These are phyloP conservation scores for Neodidymelliopsis sp. DNA, from an alignment of 2,329 filamentous ascomycete species.

Conservation along the genomic window DNA sequence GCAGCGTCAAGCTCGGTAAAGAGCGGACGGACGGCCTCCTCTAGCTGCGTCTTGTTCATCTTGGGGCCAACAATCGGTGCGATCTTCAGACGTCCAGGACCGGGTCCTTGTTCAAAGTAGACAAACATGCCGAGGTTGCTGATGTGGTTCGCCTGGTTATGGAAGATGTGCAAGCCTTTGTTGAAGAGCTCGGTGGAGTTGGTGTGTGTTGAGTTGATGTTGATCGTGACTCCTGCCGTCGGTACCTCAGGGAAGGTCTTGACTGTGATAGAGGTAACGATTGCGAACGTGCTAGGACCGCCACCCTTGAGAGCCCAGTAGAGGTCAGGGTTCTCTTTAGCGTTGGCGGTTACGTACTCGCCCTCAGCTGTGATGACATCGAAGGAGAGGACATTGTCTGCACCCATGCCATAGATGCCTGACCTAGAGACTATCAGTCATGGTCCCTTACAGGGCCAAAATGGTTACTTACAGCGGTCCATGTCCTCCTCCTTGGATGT, in stretches of 20 bases:
- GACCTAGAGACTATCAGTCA: conserved; percentile 47
- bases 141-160: conserved; percentile 45
- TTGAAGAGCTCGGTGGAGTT: conserved; percentile 39
- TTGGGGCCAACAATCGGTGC: conserved; percentile 45
- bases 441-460: conserved; percentile 50
- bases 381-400: conserved; percentile 36
- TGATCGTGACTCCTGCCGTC: conserved; percentile 42
- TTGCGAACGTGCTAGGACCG: conserved; percentile 42
- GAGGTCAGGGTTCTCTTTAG: conserved; percentile 45
- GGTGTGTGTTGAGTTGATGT: conserved; percentile 48
- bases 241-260: conserved; percentile 45
- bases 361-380: conserved; percentile 51
- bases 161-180: conserved; percentile 43
- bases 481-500: conserved; percentile 54
- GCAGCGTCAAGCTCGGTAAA: conserved; percentile 39
- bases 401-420: conserved; percentile 13
- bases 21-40: conserved; percentile 37
- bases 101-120: conserved; percentile 42
- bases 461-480: conserved; percentile 50
- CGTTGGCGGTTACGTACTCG: conserved; percentile 39
- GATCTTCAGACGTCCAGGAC: conserved; percentile 39
- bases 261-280: conserved; percentile 42
- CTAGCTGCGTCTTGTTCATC: conserved; percentile 38
- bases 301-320: conserved; percentile 49
- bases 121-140: conserved; percentile 45